Evolutionary conservation across 345 rosid genomes (phyloP).

Genomic region (Heritiera littoralis): DNA sequence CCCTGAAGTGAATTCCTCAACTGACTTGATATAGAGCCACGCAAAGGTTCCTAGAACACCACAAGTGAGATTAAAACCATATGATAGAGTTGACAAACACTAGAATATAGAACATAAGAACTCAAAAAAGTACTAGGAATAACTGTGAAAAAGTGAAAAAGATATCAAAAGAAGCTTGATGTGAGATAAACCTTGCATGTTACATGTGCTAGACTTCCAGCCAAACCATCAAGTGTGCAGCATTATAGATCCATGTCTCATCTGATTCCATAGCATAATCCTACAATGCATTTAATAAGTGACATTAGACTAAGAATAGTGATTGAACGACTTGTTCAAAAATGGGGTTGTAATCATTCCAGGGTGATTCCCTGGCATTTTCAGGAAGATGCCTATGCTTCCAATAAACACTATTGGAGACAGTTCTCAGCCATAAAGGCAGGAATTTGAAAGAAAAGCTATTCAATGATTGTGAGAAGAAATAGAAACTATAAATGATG

Average conservation of each 20-base stretch:
- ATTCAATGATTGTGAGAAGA: background rate
- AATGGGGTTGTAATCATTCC: background rate
- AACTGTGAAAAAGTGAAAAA: background rate
- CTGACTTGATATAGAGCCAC: conserved; percentile 82
- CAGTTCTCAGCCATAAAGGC: background rate
- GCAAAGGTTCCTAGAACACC: conserved; percentile 81
- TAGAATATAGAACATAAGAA: conserved; percentile 5
- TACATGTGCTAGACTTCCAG: conserved; percentile 98
- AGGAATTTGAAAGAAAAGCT: background rate
- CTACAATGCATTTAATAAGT: conserved; percentile 35
- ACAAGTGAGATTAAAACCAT: conserved; percentile 15
- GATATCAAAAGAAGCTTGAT: conserved; percentile 2
- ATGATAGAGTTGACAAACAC: conserved; percentile 7
- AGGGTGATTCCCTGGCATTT: background rate
- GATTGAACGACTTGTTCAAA: background rate
- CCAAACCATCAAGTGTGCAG: conserved; percentile 98
- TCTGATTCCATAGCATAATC: conserved; percentile 93
- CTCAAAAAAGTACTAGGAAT: conserved; percentile 8
- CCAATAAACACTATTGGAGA: background rate
- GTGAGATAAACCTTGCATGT: conserved; percentile 83
- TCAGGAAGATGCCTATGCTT: background rate
- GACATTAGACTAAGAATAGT: background rate
- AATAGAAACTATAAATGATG: background rate
- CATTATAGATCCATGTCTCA: conserved; percentile 84
- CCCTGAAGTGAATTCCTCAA: conserved; percentile 79